Percentiles rank a stretch among this genome's conserved stretches.
Evolutionary conservation across 2,329 filamentous ascomycete genomes (phyloP).

Genomic region (Penicillium crustosum): DNA sequence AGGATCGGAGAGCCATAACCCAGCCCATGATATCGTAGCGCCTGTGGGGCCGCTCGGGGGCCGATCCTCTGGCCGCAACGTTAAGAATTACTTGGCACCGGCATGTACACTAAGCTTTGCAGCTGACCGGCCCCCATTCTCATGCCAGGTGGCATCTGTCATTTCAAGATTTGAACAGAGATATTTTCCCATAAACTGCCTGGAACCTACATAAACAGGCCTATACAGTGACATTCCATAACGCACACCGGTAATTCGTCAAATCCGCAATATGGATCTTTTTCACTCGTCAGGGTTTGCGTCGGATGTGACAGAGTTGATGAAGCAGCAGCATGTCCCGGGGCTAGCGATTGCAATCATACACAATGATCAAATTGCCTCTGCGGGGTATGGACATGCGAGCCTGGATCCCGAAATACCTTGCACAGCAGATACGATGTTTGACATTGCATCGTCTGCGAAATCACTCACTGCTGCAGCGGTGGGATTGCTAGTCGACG

Average conservation of each 20-base stretch:
- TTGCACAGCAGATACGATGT: conserved; percentile 26
- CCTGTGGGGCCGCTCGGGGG: too few relatives aligned
- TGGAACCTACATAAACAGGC: background rate
- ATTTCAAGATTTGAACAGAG: background rate
- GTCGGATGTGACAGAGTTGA: background rate
- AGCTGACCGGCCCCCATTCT: background rate
- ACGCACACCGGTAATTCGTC: background rate
- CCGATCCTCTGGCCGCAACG: too few relatives aligned
- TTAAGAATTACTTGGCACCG: too few relatives aligned
- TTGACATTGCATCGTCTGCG: conserved; percentile 25
- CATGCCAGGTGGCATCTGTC: background rate
- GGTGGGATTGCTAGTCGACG: conserved; percentile 37
- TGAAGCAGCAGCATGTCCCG: background rate
- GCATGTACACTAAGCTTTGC: background rate
- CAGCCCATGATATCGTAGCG: too few relatives aligned
- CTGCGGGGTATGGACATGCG: conserved; percentile 23
- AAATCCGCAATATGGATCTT: background rate
- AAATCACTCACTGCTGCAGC: conserved; percentile 31
- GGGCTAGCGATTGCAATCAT: conserved; percentile 17
- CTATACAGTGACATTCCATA: background rate
- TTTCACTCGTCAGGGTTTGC: background rate
- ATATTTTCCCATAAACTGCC: background rate
- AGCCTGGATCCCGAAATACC: conserved; percentile 10
- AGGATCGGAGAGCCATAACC: too few relatives aligned
- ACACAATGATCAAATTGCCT: conserved; percentile 13